phyloP scores from a whole-genome alignment of 441 rosid species.

The Caryocar brasiliense region DNA sequence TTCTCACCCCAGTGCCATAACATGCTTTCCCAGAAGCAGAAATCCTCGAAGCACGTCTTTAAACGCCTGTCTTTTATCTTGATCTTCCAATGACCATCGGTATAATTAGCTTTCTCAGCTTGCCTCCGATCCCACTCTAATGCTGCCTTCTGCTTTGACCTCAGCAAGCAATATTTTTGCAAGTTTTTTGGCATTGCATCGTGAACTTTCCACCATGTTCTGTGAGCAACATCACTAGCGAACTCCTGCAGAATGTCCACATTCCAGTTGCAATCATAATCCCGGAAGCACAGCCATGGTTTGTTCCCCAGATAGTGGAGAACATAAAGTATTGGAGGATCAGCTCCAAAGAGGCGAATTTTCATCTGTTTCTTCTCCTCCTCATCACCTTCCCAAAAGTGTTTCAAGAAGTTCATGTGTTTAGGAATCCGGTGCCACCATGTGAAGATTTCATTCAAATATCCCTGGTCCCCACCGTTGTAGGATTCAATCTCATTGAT shows the following conservation, averaged over 20 bases:
- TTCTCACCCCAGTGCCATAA: conserved; percentile 84
- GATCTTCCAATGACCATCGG: conserved; percentile 76
- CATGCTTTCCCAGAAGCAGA: conserved; percentile 84
- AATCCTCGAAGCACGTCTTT: conserved; percentile 52
- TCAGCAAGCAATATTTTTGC: conserved; percentile 61
- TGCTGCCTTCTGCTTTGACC: conserved; percentile 76
- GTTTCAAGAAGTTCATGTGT: conserved; percentile 86
- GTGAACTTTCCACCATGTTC: conserved; percentile 80
- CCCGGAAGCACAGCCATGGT: conserved; percentile 84
- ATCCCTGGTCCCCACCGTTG: conserved; percentile 91
- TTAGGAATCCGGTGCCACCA: conserved; percentile 96
- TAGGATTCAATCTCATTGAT: conserved; percentile 70
- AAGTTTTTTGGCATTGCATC: conserved; percentile 69
- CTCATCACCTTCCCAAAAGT: conserved; percentile 81
- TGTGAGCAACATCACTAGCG: conserved; percentile 70
- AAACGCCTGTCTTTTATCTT: conserved; percentile 59
- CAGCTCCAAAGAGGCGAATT: conserved; percentile 51
- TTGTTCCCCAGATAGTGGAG: conserved; percentile 73
- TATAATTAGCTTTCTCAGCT: conserved; percentile 65
- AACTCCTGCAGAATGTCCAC: conserved; percentile 63
- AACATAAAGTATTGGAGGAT: conserved; percentile 72
- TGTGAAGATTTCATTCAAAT: conserved; percentile 72
- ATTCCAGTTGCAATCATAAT: conserved; percentile 93
- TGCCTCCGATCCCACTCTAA: conserved; percentile 78
- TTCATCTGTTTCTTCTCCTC: conserved; percentile 57